Conservation (phyloP, 139 green algal species). For the Gonium pectorale region DNA sequence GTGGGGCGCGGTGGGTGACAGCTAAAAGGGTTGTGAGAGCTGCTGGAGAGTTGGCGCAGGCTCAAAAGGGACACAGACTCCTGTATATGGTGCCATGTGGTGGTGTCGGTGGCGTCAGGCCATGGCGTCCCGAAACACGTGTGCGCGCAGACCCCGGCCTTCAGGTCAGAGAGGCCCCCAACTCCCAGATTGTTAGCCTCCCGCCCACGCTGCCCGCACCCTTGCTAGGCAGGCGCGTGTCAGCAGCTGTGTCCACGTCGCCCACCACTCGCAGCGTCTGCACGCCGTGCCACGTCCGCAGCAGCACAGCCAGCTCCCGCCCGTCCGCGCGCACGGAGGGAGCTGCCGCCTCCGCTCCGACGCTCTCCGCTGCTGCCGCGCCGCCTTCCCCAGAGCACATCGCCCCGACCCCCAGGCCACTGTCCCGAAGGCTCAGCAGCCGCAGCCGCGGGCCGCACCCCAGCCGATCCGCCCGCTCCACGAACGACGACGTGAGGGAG, state of each 20-base stretch:
- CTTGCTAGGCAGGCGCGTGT: not conserved
- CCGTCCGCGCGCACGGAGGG: not conserved
- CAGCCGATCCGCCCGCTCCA: not conserved
- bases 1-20: not conserved
- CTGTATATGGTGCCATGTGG: too few relatives aligned
- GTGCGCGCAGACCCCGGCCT: too few relatives aligned
- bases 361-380: not conserved
- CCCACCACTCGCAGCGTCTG: conserved; percentile 24
- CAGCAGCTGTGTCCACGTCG: not conserved
- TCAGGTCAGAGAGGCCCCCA: too few relatives aligned
- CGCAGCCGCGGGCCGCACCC: not conserved
- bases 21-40: too few relatives aligned
- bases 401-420: not conserved
- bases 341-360: not conserved
- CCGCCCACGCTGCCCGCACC: too few relatives aligned
- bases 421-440: conserved; percentile 21
- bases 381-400: not conserved
- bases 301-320: not conserved
- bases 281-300: conserved; percentile 20
- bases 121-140: too few relatives aligned
- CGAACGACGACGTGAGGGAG: not conserved
- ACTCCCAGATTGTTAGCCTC: too few relatives aligned
- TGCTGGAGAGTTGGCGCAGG: too few relatives aligned
- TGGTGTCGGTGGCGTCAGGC: too few relatives aligned
- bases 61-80: too few relatives aligned